These are phyloP conservation scores for Acacia concinna DNA, from an alignment of 331 rosid genomes.

Conservation along the genomic window DNA sequence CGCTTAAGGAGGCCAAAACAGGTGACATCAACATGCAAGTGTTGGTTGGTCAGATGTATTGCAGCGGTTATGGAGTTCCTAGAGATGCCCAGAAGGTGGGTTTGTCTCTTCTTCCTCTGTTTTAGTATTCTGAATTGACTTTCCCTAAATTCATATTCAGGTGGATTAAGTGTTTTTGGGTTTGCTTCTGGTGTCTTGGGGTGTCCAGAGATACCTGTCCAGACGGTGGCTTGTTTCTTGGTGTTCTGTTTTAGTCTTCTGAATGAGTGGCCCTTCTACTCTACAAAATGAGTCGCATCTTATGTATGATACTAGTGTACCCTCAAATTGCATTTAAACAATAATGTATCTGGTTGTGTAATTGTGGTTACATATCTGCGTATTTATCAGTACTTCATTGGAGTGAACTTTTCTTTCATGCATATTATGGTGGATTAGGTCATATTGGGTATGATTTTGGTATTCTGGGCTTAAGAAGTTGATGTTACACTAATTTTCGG, in stretches of 20 bases:
- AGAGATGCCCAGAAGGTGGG: slow-evolving; percentile 83
- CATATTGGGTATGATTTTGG: slow-evolving; percentile 24
- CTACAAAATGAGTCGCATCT: not conserved
- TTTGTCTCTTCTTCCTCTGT: not conserved
- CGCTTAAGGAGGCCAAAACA: slow-evolving; percentile 79
- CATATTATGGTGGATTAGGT: not conserved
- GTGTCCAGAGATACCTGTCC: slow-evolving; percentile 62
- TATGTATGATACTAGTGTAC: not conserved
- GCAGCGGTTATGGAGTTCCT: slow-evolving; percentile 81
- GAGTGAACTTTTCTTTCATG: not conserved
- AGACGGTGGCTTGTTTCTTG: slow-evolving; percentile 48
- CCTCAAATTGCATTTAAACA: not conserved
- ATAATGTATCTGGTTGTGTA: not conserved
- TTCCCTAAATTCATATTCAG: not conserved
- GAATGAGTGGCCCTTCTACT: not conserved
- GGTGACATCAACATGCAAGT: slow-evolving; percentile 96
- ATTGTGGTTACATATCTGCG: not conserved
- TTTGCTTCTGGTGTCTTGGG: slow-evolving; percentile 1
- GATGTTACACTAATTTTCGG: not conserved
- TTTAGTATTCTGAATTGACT: not conserved
- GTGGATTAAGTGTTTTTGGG: slow-evolving; percentile 21
- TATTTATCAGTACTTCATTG: not conserved
- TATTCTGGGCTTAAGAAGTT: not conserved
- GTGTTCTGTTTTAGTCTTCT: not conserved
- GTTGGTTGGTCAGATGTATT: slow-evolving; percentile 92